phyloP scores from a whole-genome alignment of 2,329 filamentous ascomycete genomes.

The Fusarium pseudograminearum region DNA sequence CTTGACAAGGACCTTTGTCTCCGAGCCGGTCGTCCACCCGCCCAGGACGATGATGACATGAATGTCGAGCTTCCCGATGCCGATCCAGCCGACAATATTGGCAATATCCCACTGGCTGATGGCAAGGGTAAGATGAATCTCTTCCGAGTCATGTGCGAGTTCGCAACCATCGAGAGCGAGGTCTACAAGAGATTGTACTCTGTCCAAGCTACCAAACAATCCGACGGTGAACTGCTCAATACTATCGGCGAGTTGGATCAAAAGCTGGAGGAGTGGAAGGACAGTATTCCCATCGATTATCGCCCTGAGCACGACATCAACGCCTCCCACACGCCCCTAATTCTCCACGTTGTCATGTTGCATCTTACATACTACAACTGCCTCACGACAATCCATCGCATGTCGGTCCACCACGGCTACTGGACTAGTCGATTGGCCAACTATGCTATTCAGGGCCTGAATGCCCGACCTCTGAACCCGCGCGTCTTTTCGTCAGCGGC shows the following conservation, averaged over 20 bases:
- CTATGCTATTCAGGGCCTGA: slow-evolving; percentile 93
- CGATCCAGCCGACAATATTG: slow-evolving; percentile 90
- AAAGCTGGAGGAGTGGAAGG: slow-evolving; percentile 94
- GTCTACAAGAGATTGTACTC: slow-evolving; percentile 96
- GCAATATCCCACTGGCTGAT: slow-evolving; percentile 90
- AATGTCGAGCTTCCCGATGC: slow-evolving; percentile 95
- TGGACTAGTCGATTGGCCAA: slow-evolving; percentile 97
- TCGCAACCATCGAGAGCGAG: slow-evolving; percentile 90
- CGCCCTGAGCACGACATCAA: slow-evolving; percentile 98
- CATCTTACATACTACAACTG: slow-evolving; percentile 99
- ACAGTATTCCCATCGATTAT: slow-evolving; percentile 93
- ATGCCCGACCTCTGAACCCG: slow-evolving; percentile 90
- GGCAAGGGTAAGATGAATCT: slow-evolving; percentile 94
- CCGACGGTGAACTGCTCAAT: slow-evolving; percentile 91
- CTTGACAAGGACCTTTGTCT: slow-evolving; percentile 73
- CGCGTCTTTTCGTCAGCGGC: slow-evolving; percentile 94
- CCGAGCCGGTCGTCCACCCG: slow-evolving; percentile 69
- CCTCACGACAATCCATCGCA: slow-evolving; percentile 95
- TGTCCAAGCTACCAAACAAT: slow-evolving; percentile 89
- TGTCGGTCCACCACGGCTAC: slow-evolving; percentile 98
- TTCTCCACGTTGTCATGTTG: slow-evolving; percentile 91
- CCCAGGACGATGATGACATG: slow-evolving; percentile 79
- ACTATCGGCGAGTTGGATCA: slow-evolving; percentile 95
- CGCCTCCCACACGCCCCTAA: slow-evolving; percentile 90
- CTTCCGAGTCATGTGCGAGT: slow-evolving; percentile 92